These are phyloP conservation scores for Myotisia sp. DNA, from an alignment of 2,329 filamentous ascomycete genomes.

Conservation along the genomic window DNA sequence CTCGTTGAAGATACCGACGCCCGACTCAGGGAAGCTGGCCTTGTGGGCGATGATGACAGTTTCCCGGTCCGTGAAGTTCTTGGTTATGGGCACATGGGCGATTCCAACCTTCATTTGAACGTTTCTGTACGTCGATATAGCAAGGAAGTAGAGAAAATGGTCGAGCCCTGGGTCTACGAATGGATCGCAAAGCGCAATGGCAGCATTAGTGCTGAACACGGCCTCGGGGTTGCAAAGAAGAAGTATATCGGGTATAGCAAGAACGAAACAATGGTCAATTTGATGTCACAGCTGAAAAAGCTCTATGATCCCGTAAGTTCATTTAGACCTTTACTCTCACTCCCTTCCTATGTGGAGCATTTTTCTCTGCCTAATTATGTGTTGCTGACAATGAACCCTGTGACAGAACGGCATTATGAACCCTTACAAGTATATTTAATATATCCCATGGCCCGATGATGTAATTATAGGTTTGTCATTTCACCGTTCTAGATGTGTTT, in stretches of 20 bases:
- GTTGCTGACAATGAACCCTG: constrained; percentile 13
- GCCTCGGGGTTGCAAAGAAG: constrained; percentile 87
- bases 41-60: constrained; percentile 61
- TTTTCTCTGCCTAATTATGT: background rate
- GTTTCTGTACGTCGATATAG: constrained; percentile 71
- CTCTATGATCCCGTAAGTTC: constrained; percentile 86
- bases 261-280: constrained; percentile 65
- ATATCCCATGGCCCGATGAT: constrained; percentile 10
- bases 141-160: constrained; percentile 66
- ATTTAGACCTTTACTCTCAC: no score
- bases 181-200: constrained; percentile 82
- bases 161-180: constrained; percentile 95
- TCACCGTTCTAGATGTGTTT: no score
- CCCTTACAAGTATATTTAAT: constrained; percentile 81
- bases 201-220: constrained; percentile 94
- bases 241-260: constrained; percentile 87
- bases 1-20: constrained; percentile 74
- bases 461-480: background rate
- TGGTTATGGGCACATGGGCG: constrained; percentile 96
- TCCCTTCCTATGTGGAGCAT: background rate
- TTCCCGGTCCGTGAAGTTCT: constrained; percentile 78
- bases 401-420: constrained; percentile 99
- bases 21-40: constrained; percentile 56
- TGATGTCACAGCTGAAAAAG: constrained; percentile 94
- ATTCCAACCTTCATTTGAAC: constrained; percentile 90